Base-by-base conservation (phyloP, 2,329 filamentous ascomycete genomes). In the Lasiodiplodia citricola region DNA sequence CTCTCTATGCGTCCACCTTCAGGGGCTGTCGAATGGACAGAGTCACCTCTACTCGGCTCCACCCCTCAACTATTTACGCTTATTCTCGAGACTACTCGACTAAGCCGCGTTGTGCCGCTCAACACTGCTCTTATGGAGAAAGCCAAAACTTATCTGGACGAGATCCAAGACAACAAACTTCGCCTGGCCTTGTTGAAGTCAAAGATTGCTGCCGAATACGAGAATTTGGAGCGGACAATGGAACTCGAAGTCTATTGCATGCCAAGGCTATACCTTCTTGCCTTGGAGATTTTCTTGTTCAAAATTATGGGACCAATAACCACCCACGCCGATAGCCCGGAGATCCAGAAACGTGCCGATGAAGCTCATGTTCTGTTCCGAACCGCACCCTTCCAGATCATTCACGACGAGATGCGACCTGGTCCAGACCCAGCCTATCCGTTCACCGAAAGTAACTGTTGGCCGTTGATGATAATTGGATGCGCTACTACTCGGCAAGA, bases 41-140 rank as follows among this genome's bases (percentile, higher is more conserved):
- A 66, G 11, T 66, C 63, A 10, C 63, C 63, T n/a, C 63, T 66
- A 0, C 63, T 66, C 16, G 63, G 63, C 23, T 66, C 63, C 31
- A 55, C 56, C 21, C 63, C 63, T 5, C 50, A 25, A 5, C 14
- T 66, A 3, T 66, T 54, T 23, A 54, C 35, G 6, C n/a, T 66
- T 1, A 31, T 66, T 5, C 37, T 66, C n/a, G 63, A 66, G 35
- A 44, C 35, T 2, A 44, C 50, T 3, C 63, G 63, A 7, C 51
- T 66, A 3, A 66, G 50, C 35, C 50, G 63, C 11, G 7, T 21
- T 2, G 63, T 47, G 13, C 63, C 63, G 16, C 51, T 66, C 4
- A 37, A 66, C 23, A 37, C 18, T 2, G 16, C 44, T 2, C 13
- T 28, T 10, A 66, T 66, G 63, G 25, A 8, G 11, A 56, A 54